Percentiles rank a stretch among this genome's conserved stretches.
These are phyloP conservation scores for Arabidopsis thaliana DNA, from an alignment of 345 rosid species.

Conservation along the genomic window TAIR10.1 NC_003071.7:242001-242500, in stretches of 20 bases:
- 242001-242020: no score
- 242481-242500: slow-evolving; percentile 57
- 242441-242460: slow-evolving; percentile 59
- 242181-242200: slow-evolving; percentile 28
- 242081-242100: background rate
- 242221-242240: slow-evolving; percentile 38
- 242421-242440: slow-evolving; percentile 68
- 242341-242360: slow-evolving; percentile 57
- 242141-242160: slow-evolving; percentile 11
- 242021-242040: no score
- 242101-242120: background rate
- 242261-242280: background rate
- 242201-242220: slow-evolving; percentile 1
- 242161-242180: background rate
- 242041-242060: no score
- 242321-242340: slow-evolving; percentile 40
- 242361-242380: slow-evolving; percentile 77
- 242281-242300: background rate
- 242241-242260: slow-evolving; percentile 22
- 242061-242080: no score
- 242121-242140: background rate
- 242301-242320: slow-evolving; percentile 35
- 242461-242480: slow-evolving; percentile 63
- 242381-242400: slow-evolving; percentile 74
- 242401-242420: slow-evolving; percentile 57